phyloP scores from a whole-genome alignment of 495 filamentous ascomycete genomes.

The Hypoxylon intermedium region DNA sequence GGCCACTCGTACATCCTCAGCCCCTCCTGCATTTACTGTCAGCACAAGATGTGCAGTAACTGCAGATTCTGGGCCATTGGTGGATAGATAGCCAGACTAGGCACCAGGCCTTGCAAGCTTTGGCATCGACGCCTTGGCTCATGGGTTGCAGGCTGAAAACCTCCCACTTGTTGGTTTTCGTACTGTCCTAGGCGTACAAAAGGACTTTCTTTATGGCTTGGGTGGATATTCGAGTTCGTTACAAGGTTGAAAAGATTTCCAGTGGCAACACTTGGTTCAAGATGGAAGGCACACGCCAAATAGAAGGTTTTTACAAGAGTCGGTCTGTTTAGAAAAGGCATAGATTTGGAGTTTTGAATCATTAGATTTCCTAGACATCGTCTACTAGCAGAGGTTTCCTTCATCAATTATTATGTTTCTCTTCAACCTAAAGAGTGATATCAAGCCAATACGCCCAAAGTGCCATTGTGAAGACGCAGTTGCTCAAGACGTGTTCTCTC shows the following conservation, averaged over 20 bases:
- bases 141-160: neutral
- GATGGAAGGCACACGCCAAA: slow-evolving; percentile 16
- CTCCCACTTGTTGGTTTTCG: neutral
- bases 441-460: neutral
- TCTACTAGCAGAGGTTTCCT: slow-evolving; percentile 2
- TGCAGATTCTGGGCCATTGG: slow-evolving; percentile 5
- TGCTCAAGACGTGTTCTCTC: neutral
- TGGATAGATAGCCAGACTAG: slow-evolving; percentile 5
- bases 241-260: too few relatives aligned
- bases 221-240: too few relatives aligned
- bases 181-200: too few relatives aligned
- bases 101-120: neutral
- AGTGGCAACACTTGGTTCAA: neutral
- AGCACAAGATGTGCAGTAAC: neutral
- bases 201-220: too few relatives aligned
- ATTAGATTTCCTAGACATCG: slow-evolving; percentile 14
- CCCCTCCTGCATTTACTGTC: too few relatives aligned
- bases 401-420: neutral
- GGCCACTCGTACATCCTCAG: slow-evolving; percentile 15
- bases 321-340: slow-evolving; percentile 6
- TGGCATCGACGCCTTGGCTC: neutral
- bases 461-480: neutral
- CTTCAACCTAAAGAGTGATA: neutral
- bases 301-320: neutral
- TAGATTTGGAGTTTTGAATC: slow-evolving; percentile 2